phyloP scores from a whole-genome alignment of 2,329 filamentous ascomycete genomes.

The Colletotrichum liaoningense region DNA sequence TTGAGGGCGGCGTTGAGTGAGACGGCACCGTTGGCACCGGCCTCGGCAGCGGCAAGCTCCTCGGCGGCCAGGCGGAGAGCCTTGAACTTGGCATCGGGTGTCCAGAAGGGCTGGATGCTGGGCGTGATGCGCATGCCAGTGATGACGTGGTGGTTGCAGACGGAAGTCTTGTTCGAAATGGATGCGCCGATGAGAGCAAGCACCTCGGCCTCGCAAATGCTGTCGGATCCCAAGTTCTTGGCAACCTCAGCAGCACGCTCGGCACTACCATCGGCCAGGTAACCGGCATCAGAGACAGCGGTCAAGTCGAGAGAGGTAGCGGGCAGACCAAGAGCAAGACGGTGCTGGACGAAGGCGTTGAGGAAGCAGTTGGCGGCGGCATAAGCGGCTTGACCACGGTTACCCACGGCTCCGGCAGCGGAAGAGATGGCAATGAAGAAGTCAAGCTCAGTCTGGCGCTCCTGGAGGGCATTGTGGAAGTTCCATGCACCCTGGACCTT shows the following conservation, averaged over 20 bases:
- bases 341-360: slow-evolving; percentile 54
- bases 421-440: slow-evolving; percentile 68
- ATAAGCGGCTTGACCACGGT: slow-evolving; percentile 65
- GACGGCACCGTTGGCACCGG: slow-evolving; percentile 40
- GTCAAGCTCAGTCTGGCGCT: slow-evolving; percentile 50
- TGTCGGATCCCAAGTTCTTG: slow-evolving; percentile 60
- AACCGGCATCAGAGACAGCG: slow-evolving; percentile 61
- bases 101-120: slow-evolving; percentile 62
- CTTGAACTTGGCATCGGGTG: slow-evolving; percentile 65
- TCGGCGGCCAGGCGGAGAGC: slow-evolving; percentile 56
- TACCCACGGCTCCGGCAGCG: slow-evolving; percentile 62
- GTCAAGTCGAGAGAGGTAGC: slow-evolving; percentile 65
- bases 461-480: slow-evolving; percentile 58
- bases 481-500: slow-evolving; percentile 67
- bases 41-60: slow-evolving; percentile 49
- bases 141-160: slow-evolving; percentile 63
- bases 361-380: slow-evolving; percentile 61
- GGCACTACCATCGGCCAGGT: slow-evolving; percentile 58
- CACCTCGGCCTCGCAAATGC: slow-evolving; percentile 64
- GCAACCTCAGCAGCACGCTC: slow-evolving; percentile 57
- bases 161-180: slow-evolving; percentile 54
- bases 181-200: slow-evolving; percentile 64
- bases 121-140: slow-evolving; percentile 64
- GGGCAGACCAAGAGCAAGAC: slow-evolving; percentile 52
- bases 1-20: slow-evolving; percentile 58